These are phyloP conservation scores for Entoloma clypeatum DNA, from an alignment of 1,284 basidiomycete species.

Conservation along the genomic window DNA sequence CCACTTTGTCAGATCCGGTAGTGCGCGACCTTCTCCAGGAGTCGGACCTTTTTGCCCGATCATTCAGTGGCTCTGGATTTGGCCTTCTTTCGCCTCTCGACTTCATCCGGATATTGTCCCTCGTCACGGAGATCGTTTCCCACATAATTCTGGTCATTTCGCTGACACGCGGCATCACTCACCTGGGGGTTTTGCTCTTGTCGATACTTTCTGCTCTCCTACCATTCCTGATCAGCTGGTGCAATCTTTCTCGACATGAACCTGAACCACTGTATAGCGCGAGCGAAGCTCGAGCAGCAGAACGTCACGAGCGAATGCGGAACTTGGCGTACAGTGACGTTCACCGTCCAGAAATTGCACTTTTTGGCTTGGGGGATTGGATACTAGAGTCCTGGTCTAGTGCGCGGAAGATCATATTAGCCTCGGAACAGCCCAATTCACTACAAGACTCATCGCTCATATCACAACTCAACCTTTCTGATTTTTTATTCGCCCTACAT, in stretches of 20 bases:
- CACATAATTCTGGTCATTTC: conserved; percentile 65
- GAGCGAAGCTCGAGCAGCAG: conserved; percentile 55
- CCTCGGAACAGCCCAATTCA: conserved; percentile 46
- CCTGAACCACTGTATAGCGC: conserved; percentile 44
- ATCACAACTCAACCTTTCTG: conserved; percentile 57
- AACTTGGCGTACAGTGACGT: conserved; percentile 64
- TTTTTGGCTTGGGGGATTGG: conserved; percentile 82
- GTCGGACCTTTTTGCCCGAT: conserved; percentile 74
- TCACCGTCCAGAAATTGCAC: conserved; percentile 69
- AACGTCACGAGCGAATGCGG: conserved; percentile 69
- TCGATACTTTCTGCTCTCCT: conserved; percentile 56
- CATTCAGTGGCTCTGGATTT: conserved; percentile 68
- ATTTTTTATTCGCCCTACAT: conserved; percentile 59
- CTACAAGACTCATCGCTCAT: conserved; percentile 42
- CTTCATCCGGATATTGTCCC: conserved; percentile 67
- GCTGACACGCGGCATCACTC: conserved; percentile 56
- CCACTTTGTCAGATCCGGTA: conserved; percentile 66
- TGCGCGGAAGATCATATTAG: conserved; percentile 55
- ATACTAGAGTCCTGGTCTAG: conserved; percentile 70
- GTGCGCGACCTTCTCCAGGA: conserved; percentile 76
- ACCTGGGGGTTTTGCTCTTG: conserved; percentile 53
- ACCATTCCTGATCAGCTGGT: conserved; percentile 52
- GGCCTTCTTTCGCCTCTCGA: conserved; percentile 74
- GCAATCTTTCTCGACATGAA: conserved; percentile 35
- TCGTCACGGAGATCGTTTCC: conserved; percentile 65